Percentiles rank a stretch among this genome's conserved stretches.
Evolutionary conservation across 257 asterid genomes (phyloP).

Genomic region (Plantago major): DNA sequence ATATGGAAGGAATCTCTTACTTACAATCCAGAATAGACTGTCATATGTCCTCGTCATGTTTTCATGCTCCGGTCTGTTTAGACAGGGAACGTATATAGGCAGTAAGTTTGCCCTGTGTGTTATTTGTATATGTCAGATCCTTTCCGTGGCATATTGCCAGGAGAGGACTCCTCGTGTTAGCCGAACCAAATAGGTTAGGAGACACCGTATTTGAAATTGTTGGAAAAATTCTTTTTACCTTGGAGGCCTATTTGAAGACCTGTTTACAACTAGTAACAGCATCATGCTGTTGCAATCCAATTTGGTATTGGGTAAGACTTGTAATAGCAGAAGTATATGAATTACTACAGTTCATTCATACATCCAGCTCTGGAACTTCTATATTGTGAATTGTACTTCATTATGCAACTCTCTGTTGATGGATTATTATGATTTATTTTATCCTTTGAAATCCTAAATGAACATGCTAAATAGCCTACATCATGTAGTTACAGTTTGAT

Average conservation of each 20-base stretch:
- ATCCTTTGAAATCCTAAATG: too few species aligned
- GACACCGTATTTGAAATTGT: background rate
- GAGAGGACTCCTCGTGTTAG: slow-evolving; percentile 1
- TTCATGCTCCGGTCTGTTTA: slow-evolving; percentile 15
- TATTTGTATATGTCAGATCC: slow-evolving; percentile 21
- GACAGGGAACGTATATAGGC: slow-evolving; percentile 28
- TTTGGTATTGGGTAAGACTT: background rate
- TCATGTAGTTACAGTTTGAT: too few species aligned
- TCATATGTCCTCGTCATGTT: slow-evolving; percentile 7
- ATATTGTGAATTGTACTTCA: background rate
- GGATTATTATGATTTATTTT: too few species aligned
- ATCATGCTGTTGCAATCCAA: background rate
- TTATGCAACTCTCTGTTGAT: too few species aligned
- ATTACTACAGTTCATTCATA: background rate
- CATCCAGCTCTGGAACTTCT: background rate
- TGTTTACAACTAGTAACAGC: background rate
- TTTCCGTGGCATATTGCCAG: slow-evolving; percentile 11
- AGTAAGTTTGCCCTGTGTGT: slow-evolving; percentile 22
- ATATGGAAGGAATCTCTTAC: slow-evolving; percentile 74
- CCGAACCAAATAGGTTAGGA: slow-evolving; percentile 1
- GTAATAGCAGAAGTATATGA: background rate
- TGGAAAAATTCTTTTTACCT: background rate
- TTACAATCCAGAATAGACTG: slow-evolving; percentile 56
- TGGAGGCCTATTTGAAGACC: background rate
- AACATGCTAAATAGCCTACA: too few species aligned